Conservation (phyloP, 108 stramenopile genomes). For the Chaetoceros muelleri region DNA sequence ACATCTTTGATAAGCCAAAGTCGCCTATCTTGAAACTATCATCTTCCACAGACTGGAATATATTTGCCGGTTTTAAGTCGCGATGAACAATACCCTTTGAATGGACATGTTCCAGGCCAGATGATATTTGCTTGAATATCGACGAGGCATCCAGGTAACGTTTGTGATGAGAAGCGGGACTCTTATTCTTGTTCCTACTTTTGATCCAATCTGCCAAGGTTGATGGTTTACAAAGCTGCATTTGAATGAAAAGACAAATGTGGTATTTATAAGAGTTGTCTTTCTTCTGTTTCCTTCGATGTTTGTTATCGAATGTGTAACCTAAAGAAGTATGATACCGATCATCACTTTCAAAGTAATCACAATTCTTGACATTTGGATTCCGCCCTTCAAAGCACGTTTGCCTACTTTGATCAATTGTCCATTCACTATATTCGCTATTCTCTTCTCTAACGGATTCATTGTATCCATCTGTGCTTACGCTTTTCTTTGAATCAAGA, state of each 20-base stretch:
- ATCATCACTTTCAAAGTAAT: not conserved
- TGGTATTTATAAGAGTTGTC: conserved; percentile 52
- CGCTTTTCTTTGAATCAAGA: not conserved
- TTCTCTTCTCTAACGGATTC: no score
- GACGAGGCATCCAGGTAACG: conserved; percentile 33
- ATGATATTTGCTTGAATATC: conserved; percentile 61
- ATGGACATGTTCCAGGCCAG: conserved; percentile 72
- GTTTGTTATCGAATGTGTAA: not conserved
- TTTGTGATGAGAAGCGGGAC: conserved; percentile 16
- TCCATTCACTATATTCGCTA: conserved; percentile 10
- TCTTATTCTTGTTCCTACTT: conserved; percentile 43
- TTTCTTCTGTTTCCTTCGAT: conserved; percentile 1
- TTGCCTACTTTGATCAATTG: conserved; percentile 2
- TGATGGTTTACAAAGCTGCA: conserved; percentile 78
- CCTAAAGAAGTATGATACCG: no score
- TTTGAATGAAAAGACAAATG: conserved; percentile 86
- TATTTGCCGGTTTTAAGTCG: conserved; percentile 83
- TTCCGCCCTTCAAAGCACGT: not conserved
- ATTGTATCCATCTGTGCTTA: no score
- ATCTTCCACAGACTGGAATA: conserved; percentile 45
- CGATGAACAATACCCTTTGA: conserved; percentile 73
- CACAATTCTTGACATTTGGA: not conserved
- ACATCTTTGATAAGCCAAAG: conserved; percentile 73
- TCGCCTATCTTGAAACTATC: conserved; percentile 88
- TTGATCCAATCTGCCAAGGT: conserved; percentile 85